phyloP scores from a whole-genome alignment of 148 eudicot genomes.

The Cornus kousa region DNA sequence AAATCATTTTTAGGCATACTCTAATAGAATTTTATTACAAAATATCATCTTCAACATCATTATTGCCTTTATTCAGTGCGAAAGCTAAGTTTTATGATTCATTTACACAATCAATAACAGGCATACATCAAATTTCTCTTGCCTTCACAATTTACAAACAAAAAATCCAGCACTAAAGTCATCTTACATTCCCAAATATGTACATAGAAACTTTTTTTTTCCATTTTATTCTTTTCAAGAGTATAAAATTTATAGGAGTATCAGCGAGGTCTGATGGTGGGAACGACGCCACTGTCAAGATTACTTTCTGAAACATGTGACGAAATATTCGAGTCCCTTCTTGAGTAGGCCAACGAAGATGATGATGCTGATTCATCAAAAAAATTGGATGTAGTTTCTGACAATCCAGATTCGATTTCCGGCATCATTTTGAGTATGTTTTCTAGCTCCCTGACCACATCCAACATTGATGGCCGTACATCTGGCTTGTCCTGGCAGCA shows the following conservation, averaged over 20 bases:
- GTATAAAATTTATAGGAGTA: neutral
- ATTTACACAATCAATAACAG: too few species aligned
- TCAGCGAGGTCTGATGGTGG: slow-evolving; percentile 48
- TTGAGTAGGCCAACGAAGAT: slow-evolving; percentile 20
- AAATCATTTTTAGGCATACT: too few species aligned
- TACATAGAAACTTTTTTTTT: too few species aligned
- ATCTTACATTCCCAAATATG: too few species aligned
- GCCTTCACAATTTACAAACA: too few species aligned
- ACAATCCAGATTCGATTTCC: slow-evolving; percentile 21
- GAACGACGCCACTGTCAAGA: slow-evolving; percentile 40
- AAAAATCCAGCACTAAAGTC: too few species aligned
- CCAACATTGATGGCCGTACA: slow-evolving; percentile 66
- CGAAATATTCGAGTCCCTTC: slow-evolving; percentile 27
- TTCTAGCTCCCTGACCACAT: slow-evolving; percentile 79
- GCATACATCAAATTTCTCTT: too few species aligned
- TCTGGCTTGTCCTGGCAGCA: slow-evolving; percentile 67
- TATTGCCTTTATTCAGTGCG: too few species aligned
- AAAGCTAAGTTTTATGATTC: too few species aligned
- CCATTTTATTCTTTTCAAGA: neutral
- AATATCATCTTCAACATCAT: too few species aligned
- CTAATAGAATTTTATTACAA: too few species aligned
- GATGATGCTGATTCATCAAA: slow-evolving; percentile 26
- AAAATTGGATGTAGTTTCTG: slow-evolving; percentile 22
- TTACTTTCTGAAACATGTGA: slow-evolving; percentile 50
- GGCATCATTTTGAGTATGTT: slow-evolving; percentile 47